phyloP scores from a whole-genome alignment of 106 monocot genomes.

The Dendrobium chrysotoxum region DNA sequence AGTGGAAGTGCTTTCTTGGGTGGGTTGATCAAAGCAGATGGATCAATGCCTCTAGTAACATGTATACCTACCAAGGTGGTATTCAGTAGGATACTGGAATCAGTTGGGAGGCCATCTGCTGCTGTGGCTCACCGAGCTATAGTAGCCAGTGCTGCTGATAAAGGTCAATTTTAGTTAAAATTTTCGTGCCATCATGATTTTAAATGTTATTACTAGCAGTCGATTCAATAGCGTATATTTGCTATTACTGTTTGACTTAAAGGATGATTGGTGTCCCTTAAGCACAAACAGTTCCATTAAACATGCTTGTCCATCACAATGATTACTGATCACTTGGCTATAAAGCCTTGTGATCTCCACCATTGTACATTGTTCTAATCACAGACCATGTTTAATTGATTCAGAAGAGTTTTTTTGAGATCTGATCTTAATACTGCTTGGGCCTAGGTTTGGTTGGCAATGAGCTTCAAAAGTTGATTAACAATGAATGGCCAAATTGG shows the following conservation, averaged over 20 bases:
- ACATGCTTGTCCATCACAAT: too few species aligned
- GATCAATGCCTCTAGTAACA: slow-evolving; percentile 39
- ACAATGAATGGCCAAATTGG: too few species aligned
- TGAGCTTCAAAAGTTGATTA: too few species aligned
- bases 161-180: slow-evolving; percentile 8
- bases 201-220: not conserved
- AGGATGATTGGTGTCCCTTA: not conserved
- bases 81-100: slow-evolving; percentile 70
- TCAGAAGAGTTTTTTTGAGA: not conserved
- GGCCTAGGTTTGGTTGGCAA: not conserved
- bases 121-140: slow-evolving; percentile 18
- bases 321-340: not conserved
- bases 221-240: not conserved
- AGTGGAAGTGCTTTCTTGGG: slow-evolving; percentile 12
- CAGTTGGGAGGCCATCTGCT: slow-evolving; percentile 43
- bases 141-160: slow-evolving; percentile 14
- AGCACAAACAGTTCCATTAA: too few species aligned
- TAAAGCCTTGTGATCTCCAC: not conserved
- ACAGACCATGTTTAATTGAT: not conserved
- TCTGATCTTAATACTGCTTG: not conserved
- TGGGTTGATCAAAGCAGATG: slow-evolving; percentile 54
- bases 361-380: slow-evolving; percentile 3
- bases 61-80: slow-evolving; percentile 73
- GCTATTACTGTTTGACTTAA: not conserved
- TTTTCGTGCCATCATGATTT: not conserved